Conservation (phyloP, 2,329 filamentous ascomycete species). For the Xylariomycetidae sp. region DNA sequence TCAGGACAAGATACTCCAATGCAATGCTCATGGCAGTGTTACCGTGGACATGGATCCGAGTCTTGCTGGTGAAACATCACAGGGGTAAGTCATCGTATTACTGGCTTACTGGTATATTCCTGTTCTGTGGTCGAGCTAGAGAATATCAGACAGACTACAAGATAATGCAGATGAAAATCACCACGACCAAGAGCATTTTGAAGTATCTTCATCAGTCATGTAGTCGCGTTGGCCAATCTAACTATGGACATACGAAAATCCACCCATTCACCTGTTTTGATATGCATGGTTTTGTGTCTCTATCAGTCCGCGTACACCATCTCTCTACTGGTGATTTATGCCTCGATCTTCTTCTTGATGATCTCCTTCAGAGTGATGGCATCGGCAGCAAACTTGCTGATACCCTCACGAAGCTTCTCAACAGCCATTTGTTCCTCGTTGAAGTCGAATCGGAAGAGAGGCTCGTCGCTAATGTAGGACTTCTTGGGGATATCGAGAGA, state of each 20-base stretch:
- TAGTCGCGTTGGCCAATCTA: not conserved
- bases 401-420: constrained; percentile 98
- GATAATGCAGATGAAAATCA: no score
- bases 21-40: no score
- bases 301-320: constrained; percentile 2
- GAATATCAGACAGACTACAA: no score
- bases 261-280: not conserved
- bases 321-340: constrained; percentile 27
- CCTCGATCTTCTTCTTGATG: constrained; percentile 75
- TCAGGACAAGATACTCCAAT: no score
- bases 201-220: not conserved
- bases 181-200: no score
- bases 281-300: not conserved
- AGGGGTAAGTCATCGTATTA: no score
- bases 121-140: no score
- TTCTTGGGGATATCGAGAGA: constrained; percentile 79
- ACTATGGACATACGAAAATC: not conserved
- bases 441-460: constrained; percentile 95
- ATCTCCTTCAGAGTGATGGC: constrained; percentile 91
- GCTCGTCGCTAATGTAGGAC: constrained; percentile 84
- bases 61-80: no score
- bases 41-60: no score
- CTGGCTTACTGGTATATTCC: no score
- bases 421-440: constrained; percentile 99
- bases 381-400: constrained; percentile 98